phyloP scores from a whole-genome alignment of 495 filamentous ascomycete species.

The Tuber microsphaerosporum region DNA sequence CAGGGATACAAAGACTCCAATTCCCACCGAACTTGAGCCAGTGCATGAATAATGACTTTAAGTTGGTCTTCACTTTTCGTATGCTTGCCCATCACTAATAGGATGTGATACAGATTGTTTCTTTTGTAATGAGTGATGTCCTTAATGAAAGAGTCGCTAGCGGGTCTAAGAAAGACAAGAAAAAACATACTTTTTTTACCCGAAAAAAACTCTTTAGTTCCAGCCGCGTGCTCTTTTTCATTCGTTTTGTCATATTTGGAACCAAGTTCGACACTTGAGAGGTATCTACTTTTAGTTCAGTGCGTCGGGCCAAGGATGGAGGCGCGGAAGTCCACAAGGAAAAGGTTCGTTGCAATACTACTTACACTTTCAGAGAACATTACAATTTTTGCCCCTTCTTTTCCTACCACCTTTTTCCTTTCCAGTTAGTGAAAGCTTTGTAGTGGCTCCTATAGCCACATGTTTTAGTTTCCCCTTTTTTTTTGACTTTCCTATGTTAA shows the following conservation, averaged over 20 bases:
- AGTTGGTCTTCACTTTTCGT: background rate
- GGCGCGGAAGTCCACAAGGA: background rate
- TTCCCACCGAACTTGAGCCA: conserved; percentile 24
- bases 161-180: conserved; percentile 26
- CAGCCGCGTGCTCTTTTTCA: conserved; percentile 19
- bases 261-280: conserved; percentile 32
- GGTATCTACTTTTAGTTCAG: conserved; percentile 31
- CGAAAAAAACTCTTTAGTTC: conserved; percentile 17
- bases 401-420: conserved; percentile 6
- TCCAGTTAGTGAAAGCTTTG: background rate
- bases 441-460: background rate
- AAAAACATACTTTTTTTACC: conserved; percentile 23
- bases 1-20: conserved; percentile 7
- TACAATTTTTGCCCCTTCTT: conserved; percentile 11
- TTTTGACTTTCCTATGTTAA: background rate
- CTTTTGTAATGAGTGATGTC: conserved; percentile 33
- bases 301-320: conserved; percentile 9
- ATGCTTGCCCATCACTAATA: conserved; percentile 1
- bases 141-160: conserved; percentile 25
- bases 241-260: conserved; percentile 27
- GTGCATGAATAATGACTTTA: conserved; percentile 32
- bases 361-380: conserved; percentile 21
- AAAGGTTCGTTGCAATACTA: conserved; percentile 8
- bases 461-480: background rate
- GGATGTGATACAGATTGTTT: conserved; percentile 12